These are phyloP conservation scores for Kalanchoe fedtschenkoi DNA, from an alignment of 164 flowering plant species.

Conservation along the genomic window DNA sequence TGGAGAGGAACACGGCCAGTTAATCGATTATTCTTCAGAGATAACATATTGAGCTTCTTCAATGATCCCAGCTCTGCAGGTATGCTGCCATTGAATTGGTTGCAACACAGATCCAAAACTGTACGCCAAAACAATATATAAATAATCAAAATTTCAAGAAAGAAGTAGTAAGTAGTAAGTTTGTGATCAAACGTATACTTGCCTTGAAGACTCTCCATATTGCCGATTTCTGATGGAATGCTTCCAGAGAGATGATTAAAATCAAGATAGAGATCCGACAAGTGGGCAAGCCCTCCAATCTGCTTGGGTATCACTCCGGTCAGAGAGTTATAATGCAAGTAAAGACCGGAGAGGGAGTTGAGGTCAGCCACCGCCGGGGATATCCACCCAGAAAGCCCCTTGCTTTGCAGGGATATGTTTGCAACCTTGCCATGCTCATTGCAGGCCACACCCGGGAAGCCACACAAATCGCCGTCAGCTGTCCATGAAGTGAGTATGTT, in stretches of 20 bases:
- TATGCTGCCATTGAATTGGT: conserved; percentile 42
- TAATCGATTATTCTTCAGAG: conserved; percentile 36
- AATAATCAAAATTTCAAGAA: conserved; percentile 6
- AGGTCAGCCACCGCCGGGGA: conserved; percentile 45
- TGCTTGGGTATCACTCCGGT: conserved; percentile 47
- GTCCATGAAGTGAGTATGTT: conserved; percentile 40
- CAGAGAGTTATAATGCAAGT: conserved; percentile 53
- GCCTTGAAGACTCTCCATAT: conserved; percentile 59
- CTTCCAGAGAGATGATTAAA: conserved; percentile 42
- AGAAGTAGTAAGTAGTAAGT: too few species aligned
- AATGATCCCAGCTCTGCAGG: conserved; percentile 38
- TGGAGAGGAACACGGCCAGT: conserved; percentile 35
- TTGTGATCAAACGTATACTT: too few species aligned
- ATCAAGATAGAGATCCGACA: conserved; percentile 55
- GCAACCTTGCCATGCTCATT: conserved; percentile 51
- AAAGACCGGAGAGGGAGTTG: conserved; percentile 46
- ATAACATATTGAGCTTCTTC: conserved; percentile 31
- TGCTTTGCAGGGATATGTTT: conserved; percentile 49
- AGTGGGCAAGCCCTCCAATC: conserved; percentile 33
- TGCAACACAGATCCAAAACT: conserved; percentile 48
- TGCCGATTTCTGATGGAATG: conserved; percentile 42
- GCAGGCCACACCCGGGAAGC: conserved; percentile 44
- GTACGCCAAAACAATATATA: conserved; percentile 11
- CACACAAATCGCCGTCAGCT: conserved; percentile 37
- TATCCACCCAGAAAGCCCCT: conserved; percentile 40